Base-by-base conservation (phyloP, 2,329 filamentous ascomycete species). In the Balansia obtecta region DNA sequence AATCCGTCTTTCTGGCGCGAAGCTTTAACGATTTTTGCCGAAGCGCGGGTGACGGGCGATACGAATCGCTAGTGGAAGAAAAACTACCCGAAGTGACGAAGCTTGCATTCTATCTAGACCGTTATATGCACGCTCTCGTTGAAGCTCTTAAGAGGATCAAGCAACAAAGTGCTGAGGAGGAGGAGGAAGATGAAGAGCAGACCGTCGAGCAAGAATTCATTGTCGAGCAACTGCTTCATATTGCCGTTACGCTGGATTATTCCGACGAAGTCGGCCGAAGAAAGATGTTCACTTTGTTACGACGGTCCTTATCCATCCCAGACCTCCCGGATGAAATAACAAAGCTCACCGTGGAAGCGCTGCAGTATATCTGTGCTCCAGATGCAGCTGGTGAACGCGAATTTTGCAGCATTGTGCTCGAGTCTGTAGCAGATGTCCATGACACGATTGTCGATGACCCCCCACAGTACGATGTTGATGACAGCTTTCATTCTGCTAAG, bases 11-110 rank as follows among this genome's bases (percentile, higher is more conserved):
- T 61, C 81, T 97, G 61, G 87, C 85, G 0, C 82, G 93, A 50
- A 95, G 86, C 50, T 94, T 95, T 72, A 97, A 96, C 61, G 87
- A 95, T 53, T 97, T 91, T 62, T 96, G 90, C 64, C 83, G 85
- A 0, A 77, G 74, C 18, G 80, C 88, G 52, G 80, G 81, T 18
- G 82, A 88, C 54, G 81, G 82, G 22, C 88, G 86, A 58, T 85
- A 86, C 56, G 82, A 89, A 58, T 76, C 77, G 11, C 72, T 93
- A 45, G 72, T 90, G 1, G 93, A 97, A 58, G 89, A 95, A 63
- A 97, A 96, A 68, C 81, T 98, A 63, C 93, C 93, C 0, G 91
- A 95, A 66, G 89, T 97, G 46, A 95, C 88, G 1, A 88, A 87
- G 58, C 79, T 98, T 27, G 90, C 88, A 3, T 93, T 88, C 64